Evolutionary conservation across 495 filamentous ascomycete species (phyloP).

Genomic region (Chaetomium fimeti): DNA sequence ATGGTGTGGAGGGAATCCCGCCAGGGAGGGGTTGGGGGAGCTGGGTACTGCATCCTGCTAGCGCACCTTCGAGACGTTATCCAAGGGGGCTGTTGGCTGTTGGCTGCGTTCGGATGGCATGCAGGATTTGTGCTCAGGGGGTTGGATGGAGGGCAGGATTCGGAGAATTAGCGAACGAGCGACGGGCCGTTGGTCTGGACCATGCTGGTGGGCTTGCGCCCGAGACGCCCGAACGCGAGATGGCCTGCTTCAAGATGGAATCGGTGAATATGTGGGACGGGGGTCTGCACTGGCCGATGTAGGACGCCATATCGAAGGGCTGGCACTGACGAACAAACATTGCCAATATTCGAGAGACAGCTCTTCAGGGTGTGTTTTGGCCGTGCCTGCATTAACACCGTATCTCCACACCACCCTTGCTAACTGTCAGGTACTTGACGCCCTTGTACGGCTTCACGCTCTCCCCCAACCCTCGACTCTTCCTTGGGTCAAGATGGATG

Average conservation of each 20-base stretch:
- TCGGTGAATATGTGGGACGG: too few relatives aligned
- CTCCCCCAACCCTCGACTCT: slow-evolving; percentile 81
- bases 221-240: background rate
- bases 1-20: background rate
- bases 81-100: slow-evolving; percentile 1
- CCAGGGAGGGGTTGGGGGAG: background rate
- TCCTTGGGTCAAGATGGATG: slow-evolving; percentile 77
- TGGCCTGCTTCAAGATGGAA: background rate
- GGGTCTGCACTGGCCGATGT: too few relatives aligned
- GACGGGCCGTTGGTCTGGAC: background rate
- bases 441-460: slow-evolving; percentile 94
- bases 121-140: background rate
- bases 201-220: too few relatives aligned
- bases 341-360: too few relatives aligned
- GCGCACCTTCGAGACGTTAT: slow-evolving; percentile 2
- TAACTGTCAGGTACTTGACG: slow-evolving; percentile 94
- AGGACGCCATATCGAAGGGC: too few relatives aligned
- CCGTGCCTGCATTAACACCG: slow-evolving; percentile 51
- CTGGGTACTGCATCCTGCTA: slow-evolving; percentile 13
- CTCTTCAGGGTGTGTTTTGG: too few relatives aligned
- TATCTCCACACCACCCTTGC: slow-evolving; percentile 79
- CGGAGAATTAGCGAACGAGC: background rate
- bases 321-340: too few relatives aligned
- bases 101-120: background rate
- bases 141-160: background rate